Evolutionary conservation across 2,329 filamentous ascomycete genomes (phyloP), one percentile per base, ranked within the genome.

Genomic region (Huntiella savannae): DNA sequence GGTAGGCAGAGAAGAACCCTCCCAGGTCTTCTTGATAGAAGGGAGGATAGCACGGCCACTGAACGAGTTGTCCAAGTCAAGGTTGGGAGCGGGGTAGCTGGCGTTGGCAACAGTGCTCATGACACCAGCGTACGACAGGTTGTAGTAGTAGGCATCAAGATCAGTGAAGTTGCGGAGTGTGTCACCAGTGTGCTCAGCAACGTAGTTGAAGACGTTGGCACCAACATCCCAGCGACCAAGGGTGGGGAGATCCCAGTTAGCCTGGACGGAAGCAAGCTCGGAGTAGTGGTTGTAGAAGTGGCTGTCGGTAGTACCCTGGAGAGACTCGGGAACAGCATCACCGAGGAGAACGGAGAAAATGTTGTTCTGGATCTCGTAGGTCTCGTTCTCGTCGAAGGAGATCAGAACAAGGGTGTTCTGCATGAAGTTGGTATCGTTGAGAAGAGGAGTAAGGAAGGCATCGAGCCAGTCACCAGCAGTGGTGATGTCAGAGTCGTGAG

Each of bases 301-400:
- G 54, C 63, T 55, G 59, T 92, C 83, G 2, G 66, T 74, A 17
- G 79, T 84, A 47, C 79, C 79, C 37, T 75, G 62, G 1, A 81
- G 68, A n/a, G 70, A 45, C 4, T 64, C 45, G 8, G 81, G 79
- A 2, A 92, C 61, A n/a, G 76, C 78, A 49, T 82, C 82, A 12
- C 83, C 84, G 3, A 91, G 63, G 0, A 91, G 69, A 52, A 91
- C 69, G 51, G 66, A 73, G 50, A 83, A 71, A 45, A 91, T 70
- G 36, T 68, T 68, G 68, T 91, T 91, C 54, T 72, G 70, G 19
- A 66, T 62, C 4, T 66, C 60, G 61, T 86, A 85, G 7, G 71
- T 75, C 54, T 79, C 73, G 58, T 77, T 82, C 63, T 91, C 84
- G 52, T 91, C 84, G 55, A 85, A 91, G 7, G 77, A 87, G 50